Base-by-base conservation (phyloP, 495 filamentous ascomycete species). In the Staphylotrichum tortipilum region DNA sequence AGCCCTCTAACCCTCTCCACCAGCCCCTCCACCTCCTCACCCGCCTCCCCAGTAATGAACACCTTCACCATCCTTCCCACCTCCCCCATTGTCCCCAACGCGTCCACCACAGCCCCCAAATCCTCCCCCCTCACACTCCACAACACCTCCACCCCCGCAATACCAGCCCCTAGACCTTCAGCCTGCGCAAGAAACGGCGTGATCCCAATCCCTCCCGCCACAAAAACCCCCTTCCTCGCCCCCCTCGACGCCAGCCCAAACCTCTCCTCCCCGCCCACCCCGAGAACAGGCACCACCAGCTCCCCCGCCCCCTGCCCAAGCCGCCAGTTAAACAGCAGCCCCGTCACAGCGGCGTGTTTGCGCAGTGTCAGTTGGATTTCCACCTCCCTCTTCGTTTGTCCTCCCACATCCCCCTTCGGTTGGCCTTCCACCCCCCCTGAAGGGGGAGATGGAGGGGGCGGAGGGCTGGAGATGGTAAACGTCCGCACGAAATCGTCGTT, bases 401-500 rank as follows among this genome's bases (percentile, higher is more conserved):
- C 2, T 39, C 37, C 14, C 30, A 46, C 10, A 35, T 31, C 4
- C 49, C 46, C 11, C 55, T 40, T 12, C 15, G 24, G 4, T 9
- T 4, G 7, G 0, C 24, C 7, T 10, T 29, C 29, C 24, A 12
- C 17, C 18, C 1, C n/a, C 3, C 4, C 7, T 2, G 21, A 15
- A 6, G 28, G 21, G 12, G 10, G 21, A 1, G 21, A 12, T 2
- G 22, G 44, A 3, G 17, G 34, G 0, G 62, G 65, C 4, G 80
- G 78, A 21, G 69, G 61, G 2, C 76, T 85, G 0, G 81, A 84
- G 5, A 90, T 72, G 3, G 86, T 92, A 58, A 92, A 92, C 0
- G 87, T 91, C 30, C 88, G 72, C 17, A 89, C 68, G 55, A 80
- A 90, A 58, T 94, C 86, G 53, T 92, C 87, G 53, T 92, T 94